phyloP scores from a whole-genome alignment of 257 asterid genomes.

The Capsicum pubescens region DNA sequence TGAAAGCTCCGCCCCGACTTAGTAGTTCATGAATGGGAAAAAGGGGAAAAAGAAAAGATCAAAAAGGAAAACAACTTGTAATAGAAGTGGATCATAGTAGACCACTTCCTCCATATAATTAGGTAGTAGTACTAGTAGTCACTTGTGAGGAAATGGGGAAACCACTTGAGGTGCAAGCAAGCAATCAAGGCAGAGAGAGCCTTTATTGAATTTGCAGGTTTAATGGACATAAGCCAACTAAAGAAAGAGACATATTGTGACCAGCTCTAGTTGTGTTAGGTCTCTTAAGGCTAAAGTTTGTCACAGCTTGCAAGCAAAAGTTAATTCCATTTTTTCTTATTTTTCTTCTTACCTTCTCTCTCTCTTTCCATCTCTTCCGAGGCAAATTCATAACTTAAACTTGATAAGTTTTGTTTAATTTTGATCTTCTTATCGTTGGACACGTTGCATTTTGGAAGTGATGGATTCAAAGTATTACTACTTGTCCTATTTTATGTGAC shows the following conservation, averaged over 20 bases:
- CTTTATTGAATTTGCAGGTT: constrained; percentile 19
- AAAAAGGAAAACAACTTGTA: constrained; percentile 6
- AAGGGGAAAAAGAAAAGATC: background rate
- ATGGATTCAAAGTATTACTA: too few species aligned
- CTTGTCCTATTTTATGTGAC: too few species aligned
- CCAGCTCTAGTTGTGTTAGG: constrained; percentile 42
- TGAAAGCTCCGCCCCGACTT: background rate
- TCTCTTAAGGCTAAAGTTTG: constrained; percentile 42
- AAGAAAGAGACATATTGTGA: constrained; percentile 47
- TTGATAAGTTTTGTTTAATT: too few species aligned
- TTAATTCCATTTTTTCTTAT: background rate
- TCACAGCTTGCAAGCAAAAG: constrained; percentile 43
- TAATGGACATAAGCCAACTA: constrained; percentile 43
- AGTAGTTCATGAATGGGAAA: background rate
- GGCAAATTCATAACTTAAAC: background rate
- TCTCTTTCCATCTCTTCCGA: background rate
- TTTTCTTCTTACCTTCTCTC: too few species aligned
- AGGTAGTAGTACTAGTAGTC: constrained; percentile 14
- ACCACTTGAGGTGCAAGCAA: constrained; percentile 41
- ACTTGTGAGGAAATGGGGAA: constrained; percentile 34
- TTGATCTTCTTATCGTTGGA: too few species aligned
- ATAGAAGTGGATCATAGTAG: constrained; percentile 3
- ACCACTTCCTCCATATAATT: constrained; percentile 7
- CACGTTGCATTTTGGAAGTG: too few species aligned
- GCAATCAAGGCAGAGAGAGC: constrained; percentile 36